Evolutionary conservation across 352 stramenopile species (phyloP), one percentile per base, ranked within the genome.

Genomic region (Phytophthora fragariaefolia): DNA sequence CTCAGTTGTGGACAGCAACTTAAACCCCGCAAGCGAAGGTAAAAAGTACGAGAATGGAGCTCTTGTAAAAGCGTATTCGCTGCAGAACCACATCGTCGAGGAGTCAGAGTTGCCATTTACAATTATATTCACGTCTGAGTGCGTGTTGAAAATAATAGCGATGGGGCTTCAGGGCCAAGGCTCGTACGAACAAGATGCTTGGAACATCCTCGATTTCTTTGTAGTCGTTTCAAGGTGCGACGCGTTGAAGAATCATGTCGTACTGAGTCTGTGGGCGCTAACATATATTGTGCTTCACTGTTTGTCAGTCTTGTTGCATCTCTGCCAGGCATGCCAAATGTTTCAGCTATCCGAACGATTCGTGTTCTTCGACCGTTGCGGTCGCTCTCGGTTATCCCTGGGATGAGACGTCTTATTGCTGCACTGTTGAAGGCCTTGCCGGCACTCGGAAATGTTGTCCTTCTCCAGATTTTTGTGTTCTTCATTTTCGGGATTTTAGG

Each of bases 121-220:
- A 0, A 61, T 80, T 1, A 76, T 98, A 20, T 98, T 98, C 67
- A 85, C 89, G 0, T 26, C 87, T 1, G 95, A 98, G 60, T 88
- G 84, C 15, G 38, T 90, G 7, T 63, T 98, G n/a, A 98, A 98
- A 69, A 95, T 98, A 38, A 66, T 97, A 10, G 89, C 90, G 0
- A 83, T 97, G 69, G 93, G 93, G 0, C 83, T 96, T 6, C 26
- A 87, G 6, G 66, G 74, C 3, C 66, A 82, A 27, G 82, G 90
- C 2, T 82, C 77, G 12, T 98, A 98, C 62, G 66, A 94, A 0
- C 70, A 80, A 3, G 90, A 98, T 66, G 71, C 73, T 4, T 98
- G 92, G 93, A 98, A 98, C 47, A 65, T 93, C 18, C 77, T 98
- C 23, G 94, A 98, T 63, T 98, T 98, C 66, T 72, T 96, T 26